Evolutionary conservation across 2,329 filamentous ascomycete species (phyloP).

Genomic region (Xylaria sp.): DNA sequence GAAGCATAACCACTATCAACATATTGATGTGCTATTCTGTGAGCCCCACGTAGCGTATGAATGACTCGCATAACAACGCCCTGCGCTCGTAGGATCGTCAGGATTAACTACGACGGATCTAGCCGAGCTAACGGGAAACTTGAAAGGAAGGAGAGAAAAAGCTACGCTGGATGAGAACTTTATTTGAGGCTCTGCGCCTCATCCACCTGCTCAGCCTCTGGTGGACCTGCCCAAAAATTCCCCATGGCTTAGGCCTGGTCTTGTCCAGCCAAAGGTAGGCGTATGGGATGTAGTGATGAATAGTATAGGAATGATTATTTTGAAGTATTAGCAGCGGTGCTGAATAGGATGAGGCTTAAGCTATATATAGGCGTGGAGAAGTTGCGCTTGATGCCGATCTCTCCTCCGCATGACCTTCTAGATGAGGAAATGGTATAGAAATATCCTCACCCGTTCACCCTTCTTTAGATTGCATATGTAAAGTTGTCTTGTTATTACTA

Average conservation of each 20-base stretch:
- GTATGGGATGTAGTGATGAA: background rate
- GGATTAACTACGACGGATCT: background rate
- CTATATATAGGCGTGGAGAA: background rate
- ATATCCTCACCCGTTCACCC: background rate
- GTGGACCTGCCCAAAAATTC: background rate
- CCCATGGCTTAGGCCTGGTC: background rate
- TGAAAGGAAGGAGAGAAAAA: background rate
- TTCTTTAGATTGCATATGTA: background rate
- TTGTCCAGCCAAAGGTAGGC: too few species aligned
- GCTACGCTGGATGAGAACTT: background rate
- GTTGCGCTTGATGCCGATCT: background rate
- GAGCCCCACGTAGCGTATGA: too few species aligned
- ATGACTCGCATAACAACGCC: background rate
- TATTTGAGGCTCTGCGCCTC: background rate
- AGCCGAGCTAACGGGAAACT: background rate
- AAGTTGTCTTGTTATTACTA: background rate
- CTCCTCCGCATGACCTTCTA: background rate
- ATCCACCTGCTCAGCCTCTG: background rate
- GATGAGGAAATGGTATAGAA: background rate
- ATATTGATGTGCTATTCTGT: background rate
- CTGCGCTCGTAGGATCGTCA: background rate
- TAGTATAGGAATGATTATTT: background rate
- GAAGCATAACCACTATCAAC: background rate
- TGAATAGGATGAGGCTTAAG: background rate
- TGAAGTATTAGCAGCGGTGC: background rate